Percentiles rank a stretch among this genome's conserved stretches.
Conservation (phyloP, 2,329 filamentous ascomycete genomes). For the Calonectria fujianensis region DNA sequence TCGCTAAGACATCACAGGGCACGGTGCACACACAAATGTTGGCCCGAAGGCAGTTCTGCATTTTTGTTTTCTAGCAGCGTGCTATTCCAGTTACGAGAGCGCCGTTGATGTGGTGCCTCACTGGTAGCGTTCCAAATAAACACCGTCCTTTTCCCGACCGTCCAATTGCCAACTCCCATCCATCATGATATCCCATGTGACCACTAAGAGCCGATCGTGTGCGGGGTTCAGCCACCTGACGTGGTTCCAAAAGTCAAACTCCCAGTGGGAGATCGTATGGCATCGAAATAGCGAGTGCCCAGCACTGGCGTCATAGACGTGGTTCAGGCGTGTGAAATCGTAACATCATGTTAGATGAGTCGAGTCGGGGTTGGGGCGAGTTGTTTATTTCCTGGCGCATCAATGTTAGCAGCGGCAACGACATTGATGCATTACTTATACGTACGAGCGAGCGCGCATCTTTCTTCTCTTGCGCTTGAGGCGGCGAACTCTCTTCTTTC, state of each 20-base stretch:
- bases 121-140: constrained; percentile 56
- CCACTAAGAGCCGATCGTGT: constrained; percentile 55
- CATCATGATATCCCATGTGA: constrained; percentile 57
- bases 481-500: constrained; percentile 99
- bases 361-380: constrained; percentile 75
- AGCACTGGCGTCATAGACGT: constrained; percentile 53
- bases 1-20: constrained; percentile 25
- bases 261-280: constrained; percentile 49
- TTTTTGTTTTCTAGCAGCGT: constrained; percentile 54
- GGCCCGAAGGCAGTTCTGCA: constrained; percentile 49
- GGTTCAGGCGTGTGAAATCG: constrained; percentile 59
- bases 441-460: constrained; percentile 98
- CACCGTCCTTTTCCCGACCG: constrained; percentile 58
- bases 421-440: constrained; percentile 46
- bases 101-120: constrained; percentile 52
- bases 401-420: constrained; percentile 58
- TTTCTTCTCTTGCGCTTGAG: constrained; percentile 99
- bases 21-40: constrained; percentile 16
- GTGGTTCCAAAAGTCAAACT: constrained; percentile 55
- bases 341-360: constrained; percentile 66
- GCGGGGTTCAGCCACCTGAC: constrained; percentile 56
- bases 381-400: constrained; percentile 78
- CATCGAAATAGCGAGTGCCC: constrained; percentile 47
- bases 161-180: constrained; percentile 57
- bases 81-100: constrained; percentile 51